Conservation (phyloP, 2,329 filamentous ascomycete species). For the Lojkania enalia region DNA sequence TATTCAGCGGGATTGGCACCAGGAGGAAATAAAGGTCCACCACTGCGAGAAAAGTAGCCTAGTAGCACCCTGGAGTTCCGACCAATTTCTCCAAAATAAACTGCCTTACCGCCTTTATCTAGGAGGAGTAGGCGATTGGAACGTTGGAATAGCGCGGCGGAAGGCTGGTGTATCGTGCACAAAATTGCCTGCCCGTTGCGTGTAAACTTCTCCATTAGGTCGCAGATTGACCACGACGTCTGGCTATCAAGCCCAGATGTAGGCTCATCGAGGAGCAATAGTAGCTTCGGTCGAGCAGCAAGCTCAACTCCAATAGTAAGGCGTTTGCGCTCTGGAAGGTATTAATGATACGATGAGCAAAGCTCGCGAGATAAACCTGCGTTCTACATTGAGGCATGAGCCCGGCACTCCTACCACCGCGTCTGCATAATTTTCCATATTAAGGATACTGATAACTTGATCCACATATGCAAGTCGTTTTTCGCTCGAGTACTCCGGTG, state of each 20-base stretch:
- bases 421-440: slow-evolving; percentile 62
- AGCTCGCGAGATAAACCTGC: slow-evolving; percentile 35
- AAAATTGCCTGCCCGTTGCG: slow-evolving; percentile 80
- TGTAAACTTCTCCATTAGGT: slow-evolving; percentile 81
- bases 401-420: slow-evolving; percentile 61
- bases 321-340: too few relatives aligned
- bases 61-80: slow-evolving; percentile 66
- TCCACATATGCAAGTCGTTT: slow-evolving; percentile 65
- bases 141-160: slow-evolving; percentile 84
- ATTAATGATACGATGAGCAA: slow-evolving; percentile 60
- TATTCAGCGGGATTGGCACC: slow-evolving; percentile 77
- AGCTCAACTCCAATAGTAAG: slow-evolving; percentile 62
- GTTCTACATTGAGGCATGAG: slow-evolving; percentile 61
- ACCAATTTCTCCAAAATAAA: slow-evolving; percentile 78
- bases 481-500: slow-evolving; percentile 54
- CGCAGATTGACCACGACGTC: slow-evolving; percentile 84
- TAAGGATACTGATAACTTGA: slow-evolving; percentile 59
- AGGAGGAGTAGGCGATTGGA: slow-evolving; percentile 79
- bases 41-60: slow-evolving; percentile 71
- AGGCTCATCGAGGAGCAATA: slow-evolving; percentile 85
- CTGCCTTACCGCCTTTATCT: slow-evolving; percentile 70
- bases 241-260: slow-evolving; percentile 79
- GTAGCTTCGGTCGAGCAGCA: slow-evolving; percentile 78
- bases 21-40: slow-evolving; percentile 62
- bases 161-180: slow-evolving; percentile 91